Evolutionary conservation across 768 basidiomycete species (phyloP).

Genomic region (Boletus rex-veris): DNA sequence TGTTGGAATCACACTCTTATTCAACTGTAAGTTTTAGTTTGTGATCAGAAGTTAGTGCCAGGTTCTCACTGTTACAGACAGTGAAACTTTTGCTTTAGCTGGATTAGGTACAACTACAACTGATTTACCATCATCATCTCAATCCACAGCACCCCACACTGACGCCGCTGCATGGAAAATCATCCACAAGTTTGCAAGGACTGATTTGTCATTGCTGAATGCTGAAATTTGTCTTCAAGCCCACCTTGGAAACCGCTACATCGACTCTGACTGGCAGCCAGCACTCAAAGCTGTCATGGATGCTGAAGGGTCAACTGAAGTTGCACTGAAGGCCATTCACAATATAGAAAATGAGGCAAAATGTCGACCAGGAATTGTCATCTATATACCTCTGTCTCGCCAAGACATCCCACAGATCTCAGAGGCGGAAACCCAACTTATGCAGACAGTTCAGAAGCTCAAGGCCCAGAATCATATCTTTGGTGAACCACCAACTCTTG

Average conservation of each 20-base stretch:
- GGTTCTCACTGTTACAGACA: too few species aligned
- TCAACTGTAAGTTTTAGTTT: neutral
- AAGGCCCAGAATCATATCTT: too few species aligned
- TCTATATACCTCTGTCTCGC: neutral
- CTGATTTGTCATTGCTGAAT: neutral
- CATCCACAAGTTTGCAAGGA: neutral
- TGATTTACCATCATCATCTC: neutral
- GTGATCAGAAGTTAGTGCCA: too few species aligned
- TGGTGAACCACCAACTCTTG: too few species aligned
- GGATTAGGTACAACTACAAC: neutral
- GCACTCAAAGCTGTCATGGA: neutral
- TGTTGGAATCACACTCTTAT: neutral
- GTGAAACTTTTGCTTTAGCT: neutral
- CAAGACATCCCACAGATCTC: too few species aligned
- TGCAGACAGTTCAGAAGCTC: too few species aligned
- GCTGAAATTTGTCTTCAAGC: neutral
- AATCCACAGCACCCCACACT: neutral
- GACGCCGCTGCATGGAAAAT: neutral
- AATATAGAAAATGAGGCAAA: neutral
- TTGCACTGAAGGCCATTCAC: neutral
- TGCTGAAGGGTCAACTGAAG: neutral
- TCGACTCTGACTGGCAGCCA: neutral
- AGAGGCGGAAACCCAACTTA: too few species aligned
- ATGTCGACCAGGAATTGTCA: neutral
- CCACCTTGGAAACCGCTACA: neutral